phyloP scores from a whole-genome alignment of 352 stramenopile genomes.

The Phytophthora pluvialis region DNA sequence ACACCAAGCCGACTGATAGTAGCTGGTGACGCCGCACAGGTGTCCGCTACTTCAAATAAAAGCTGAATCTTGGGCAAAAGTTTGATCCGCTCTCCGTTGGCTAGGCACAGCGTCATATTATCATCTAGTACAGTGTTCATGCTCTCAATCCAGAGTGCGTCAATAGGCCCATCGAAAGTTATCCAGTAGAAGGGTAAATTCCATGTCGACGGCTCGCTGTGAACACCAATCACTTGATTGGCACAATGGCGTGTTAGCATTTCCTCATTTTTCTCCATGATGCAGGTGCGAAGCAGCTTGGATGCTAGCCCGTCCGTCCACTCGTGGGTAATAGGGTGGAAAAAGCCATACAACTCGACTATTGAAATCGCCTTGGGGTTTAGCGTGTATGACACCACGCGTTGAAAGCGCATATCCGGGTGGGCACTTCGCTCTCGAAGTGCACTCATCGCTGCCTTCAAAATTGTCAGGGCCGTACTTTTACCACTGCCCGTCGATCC shows the following conservation, averaged over 20 bases:
- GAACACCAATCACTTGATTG: slow-evolving; percentile 25
- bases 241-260: slow-evolving; percentile 33
- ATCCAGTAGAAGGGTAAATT: slow-evolving; percentile 79
- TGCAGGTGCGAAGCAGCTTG: slow-evolving; percentile 74
- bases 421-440: slow-evolving; percentile 57
- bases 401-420: slow-evolving; percentile 60
- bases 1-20: slow-evolving; percentile 93
- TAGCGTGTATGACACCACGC: slow-evolving; percentile 60
- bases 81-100: slow-evolving; percentile 90
- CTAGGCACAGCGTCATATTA: slow-evolving; percentile 91
- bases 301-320: slow-evolving; percentile 87
- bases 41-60: slow-evolving; percentile 93
- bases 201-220: slow-evolving; percentile 28
- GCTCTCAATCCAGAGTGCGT: slow-evolving; percentile 87
- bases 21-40: slow-evolving; percentile 89
- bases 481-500: slow-evolving; percentile 80
- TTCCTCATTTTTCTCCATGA: slow-evolving; percentile 72
- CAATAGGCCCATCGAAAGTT: slow-evolving; percentile 83
- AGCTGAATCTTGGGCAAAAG: slow-evolving; percentile 89
- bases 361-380: slow-evolving; percentile 88
- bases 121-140: slow-evolving; percentile 93
- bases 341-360: slow-evolving; percentile 86
- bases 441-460: slow-evolving; percentile 57
- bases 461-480: slow-evolving; percentile 50
- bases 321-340: slow-evolving; percentile 81